Evolutionary conservation across 805 yeast genomes (phyloP).

Genomic region (Metschnikowia lachancei): DNA sequence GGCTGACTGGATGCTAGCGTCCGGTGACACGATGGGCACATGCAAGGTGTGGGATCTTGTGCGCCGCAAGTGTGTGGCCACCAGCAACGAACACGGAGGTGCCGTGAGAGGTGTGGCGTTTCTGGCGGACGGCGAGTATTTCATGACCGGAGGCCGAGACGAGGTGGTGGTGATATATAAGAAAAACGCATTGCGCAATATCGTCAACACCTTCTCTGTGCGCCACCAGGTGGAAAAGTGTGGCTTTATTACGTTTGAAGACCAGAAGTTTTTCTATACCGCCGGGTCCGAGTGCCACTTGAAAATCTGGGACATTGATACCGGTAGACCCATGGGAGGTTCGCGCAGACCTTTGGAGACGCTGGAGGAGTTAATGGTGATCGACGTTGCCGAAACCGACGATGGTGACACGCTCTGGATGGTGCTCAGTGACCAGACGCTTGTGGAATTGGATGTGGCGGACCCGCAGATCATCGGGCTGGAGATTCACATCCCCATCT

Average conservation of each 20-base stretch:
- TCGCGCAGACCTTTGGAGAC: conserved; percentile 51
- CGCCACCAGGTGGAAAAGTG: conserved; percentile 70
- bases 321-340: conserved; percentile 47
- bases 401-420: conserved; percentile 39
- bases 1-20: conserved; percentile 70
- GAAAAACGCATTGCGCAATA: conserved; percentile 46
- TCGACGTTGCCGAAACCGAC: conserved; percentile 50
- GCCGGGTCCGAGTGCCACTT: conserved; percentile 79
- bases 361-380: conserved; percentile 69
- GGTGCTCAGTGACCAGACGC: conserved; percentile 82
- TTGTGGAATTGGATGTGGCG: conserved; percentile 46
- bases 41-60: conserved; percentile 63
- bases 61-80: conserved; percentile 64
- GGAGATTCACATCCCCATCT: conserved; percentile 35
- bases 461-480: conserved; percentile 23
- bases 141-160: conserved; percentile 89
- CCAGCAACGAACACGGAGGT: conserved; percentile 70
- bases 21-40: conserved; percentile 61
- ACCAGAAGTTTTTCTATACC: conserved; percentile 47
- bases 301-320: conserved; percentile 57
- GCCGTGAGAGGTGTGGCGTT: conserved; percentile 87
- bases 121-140: conserved; percentile 45
- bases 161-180: conserved; percentile 64
- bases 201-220: conserved; percentile 66
- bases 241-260: conserved; percentile 48